phyloP scores from a whole-genome alignment of 2,329 filamentous ascomycete species.

The Talaromyces piceae region DNA sequence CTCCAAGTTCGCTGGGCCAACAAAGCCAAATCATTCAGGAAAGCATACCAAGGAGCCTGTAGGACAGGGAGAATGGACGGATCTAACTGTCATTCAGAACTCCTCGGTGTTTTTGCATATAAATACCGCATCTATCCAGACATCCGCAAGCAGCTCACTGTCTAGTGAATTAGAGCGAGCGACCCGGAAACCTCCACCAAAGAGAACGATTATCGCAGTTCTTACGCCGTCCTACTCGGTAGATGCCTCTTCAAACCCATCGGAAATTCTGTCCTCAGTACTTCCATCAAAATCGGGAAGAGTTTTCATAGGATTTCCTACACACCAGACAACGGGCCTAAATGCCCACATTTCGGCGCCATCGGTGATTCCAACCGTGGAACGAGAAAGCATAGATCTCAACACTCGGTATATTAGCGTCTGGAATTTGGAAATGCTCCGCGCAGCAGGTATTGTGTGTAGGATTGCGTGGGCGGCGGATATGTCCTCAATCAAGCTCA shows the following conservation, averaged over 20 bases:
- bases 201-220: constrained; percentile 75
- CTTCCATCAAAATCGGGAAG: constrained; percentile 81
- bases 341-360: constrained; percentile 92
- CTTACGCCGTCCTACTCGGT: constrained; percentile 89
- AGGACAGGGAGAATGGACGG: constrained; percentile 58
- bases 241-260: constrained; percentile 55
- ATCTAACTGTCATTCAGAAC: constrained; percentile 61
- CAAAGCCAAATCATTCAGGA: constrained; percentile 44
- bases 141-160: constrained; percentile 64
- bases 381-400: constrained; percentile 91
- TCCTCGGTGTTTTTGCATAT: constrained; percentile 84
- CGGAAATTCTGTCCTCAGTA: constrained; percentile 82
- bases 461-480: constrained; percentile 82
- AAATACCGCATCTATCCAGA: constrained; percentile 74
- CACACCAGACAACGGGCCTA: constrained; percentile 90
- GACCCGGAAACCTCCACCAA: constrained; percentile 94
- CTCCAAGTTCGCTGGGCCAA: constrained; percentile 59
- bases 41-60: constrained; percentile 44
- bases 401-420: constrained; percentile 91
- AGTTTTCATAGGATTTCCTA: constrained; percentile 96
- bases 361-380: constrained; percentile 93
- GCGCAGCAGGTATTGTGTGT: constrained; percentile 82
- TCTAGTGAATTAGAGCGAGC: constrained; percentile 84
- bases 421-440: constrained; percentile 92
- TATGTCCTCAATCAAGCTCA: constrained; percentile 66